These are phyloP conservation scores for Mycena latifolia DNA, from an alignment of 768 basidiomycete species.

Conservation along the genomic window DNA sequence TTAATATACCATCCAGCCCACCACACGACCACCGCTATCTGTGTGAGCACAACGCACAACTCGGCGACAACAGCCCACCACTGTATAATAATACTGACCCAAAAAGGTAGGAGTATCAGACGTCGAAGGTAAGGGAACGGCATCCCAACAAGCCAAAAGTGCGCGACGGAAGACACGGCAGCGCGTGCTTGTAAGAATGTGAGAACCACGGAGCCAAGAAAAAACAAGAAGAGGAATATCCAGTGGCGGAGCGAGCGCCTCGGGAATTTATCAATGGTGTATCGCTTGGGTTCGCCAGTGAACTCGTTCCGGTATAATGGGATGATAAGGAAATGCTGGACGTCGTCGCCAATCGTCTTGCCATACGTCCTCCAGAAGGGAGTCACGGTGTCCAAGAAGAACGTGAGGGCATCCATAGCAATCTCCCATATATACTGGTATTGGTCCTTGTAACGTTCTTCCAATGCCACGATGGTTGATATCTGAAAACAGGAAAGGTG, in stretches of 20 bases:
- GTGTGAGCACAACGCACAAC: constrained; percentile 64
- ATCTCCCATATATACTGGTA: constrained; percentile 88
- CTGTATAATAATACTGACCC: constrained; percentile 72
- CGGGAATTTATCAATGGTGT: constrained; percentile 69
- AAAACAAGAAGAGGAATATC: constrained; percentile 70
- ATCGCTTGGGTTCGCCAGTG: constrained; percentile 80
- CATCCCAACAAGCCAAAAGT: constrained; percentile 70
- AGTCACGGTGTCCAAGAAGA: constrained; percentile 80
- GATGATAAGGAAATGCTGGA: constrained; percentile 85
- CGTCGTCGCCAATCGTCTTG: constrained; percentile 84
- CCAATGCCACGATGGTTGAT: constrained; percentile 75
- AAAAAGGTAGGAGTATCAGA: constrained; percentile 73
- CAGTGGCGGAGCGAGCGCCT: constrained; percentile 76
- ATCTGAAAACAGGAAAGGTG: constrained; percentile 57
- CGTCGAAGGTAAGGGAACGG: constrained; percentile 70
- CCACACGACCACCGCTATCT: constrained; percentile 74
- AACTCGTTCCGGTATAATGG: constrained; percentile 89
- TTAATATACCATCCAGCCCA: constrained; percentile 82
- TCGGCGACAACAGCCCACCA: constrained; percentile 78
- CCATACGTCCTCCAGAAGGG: constrained; percentile 88
- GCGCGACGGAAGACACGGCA: constrained; percentile 64
- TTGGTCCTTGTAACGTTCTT: constrained; percentile 84
- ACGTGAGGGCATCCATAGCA: constrained; percentile 81
- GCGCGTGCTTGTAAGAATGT: constrained; percentile 69
- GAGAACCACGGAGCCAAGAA: constrained; percentile 58